phyloP scores from a whole-genome alignment of 805 yeast species.

The Metschnikowia chrysomelidarum region DNA sequence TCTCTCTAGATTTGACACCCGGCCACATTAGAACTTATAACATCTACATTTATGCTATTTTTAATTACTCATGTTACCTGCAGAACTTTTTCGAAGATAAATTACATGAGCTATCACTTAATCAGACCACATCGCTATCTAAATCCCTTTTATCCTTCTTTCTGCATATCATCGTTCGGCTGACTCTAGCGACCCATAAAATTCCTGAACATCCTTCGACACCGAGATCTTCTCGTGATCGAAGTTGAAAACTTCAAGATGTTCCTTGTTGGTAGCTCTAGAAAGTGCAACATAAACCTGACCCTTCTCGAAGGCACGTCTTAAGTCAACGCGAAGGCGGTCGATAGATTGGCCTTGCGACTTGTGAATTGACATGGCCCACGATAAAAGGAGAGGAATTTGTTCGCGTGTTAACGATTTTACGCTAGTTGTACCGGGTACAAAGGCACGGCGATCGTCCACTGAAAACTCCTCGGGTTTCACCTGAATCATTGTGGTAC shows the following conservation, averaged over 20 bases:
- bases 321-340: constrained; percentile 72
- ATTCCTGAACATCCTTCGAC: constrained; percentile 65
- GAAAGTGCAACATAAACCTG: constrained; percentile 96
- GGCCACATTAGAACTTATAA: too few relatives aligned
- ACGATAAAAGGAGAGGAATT: constrained; percentile 86
- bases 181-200: constrained; percentile 58
- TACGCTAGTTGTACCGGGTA: constrained; percentile 1
- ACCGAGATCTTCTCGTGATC: constrained; percentile 61
- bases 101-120: too few relatives aligned
- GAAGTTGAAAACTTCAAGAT: constrained; percentile 80
- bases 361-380: constrained; percentile 95
- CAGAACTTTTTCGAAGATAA: too few relatives aligned
- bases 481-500: constrained; percentile 28
- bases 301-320: constrained; percentile 79
- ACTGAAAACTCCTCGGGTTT: constrained; percentile 35
- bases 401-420: constrained; percentile 39
- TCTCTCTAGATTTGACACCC: too few relatives aligned
- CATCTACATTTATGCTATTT: too few relatives aligned
- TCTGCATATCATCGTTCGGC: too few relatives aligned
- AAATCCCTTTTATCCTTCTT: too few relatives aligned
- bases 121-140: too few relatives aligned
- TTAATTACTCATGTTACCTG: too few relatives aligned
- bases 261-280: constrained; percentile 79
- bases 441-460: constrained; percentile 25
- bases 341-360: constrained; percentile 91